Evolutionary conservation across 2,329 filamentous ascomycete species (phyloP).

Genomic region (Paraphoma chrysanthemicola): DNA sequence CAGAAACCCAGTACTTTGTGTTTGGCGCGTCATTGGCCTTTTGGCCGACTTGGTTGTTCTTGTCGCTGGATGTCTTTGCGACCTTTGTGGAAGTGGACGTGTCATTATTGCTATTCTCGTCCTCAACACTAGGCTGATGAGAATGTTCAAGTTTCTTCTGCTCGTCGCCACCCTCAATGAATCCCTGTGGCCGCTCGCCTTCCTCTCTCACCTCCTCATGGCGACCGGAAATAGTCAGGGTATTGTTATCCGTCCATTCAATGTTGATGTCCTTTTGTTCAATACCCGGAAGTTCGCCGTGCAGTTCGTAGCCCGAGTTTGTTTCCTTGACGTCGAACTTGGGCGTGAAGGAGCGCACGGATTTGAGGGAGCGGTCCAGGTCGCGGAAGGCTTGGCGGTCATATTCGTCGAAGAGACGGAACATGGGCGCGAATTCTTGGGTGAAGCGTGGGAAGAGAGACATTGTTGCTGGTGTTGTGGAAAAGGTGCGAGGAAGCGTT

Average conservation of each 20-base stretch:
- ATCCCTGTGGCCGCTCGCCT: slow-evolving; percentile 58
- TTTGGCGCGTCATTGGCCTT: slow-evolving; percentile 53
- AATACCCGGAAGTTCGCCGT: slow-evolving; percentile 80
- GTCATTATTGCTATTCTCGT: slow-evolving; percentile 53
- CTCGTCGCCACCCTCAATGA: slow-evolving; percentile 51
- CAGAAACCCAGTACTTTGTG: slow-evolving; percentile 73
- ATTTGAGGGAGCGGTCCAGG: slow-evolving; percentile 28
- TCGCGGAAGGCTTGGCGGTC: slow-evolving; percentile 45
- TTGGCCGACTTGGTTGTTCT: slow-evolving; percentile 29
- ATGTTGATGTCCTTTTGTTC: slow-evolving; percentile 76
- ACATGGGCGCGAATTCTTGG: slow-evolving; percentile 53
- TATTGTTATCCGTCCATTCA: slow-evolving; percentile 80
- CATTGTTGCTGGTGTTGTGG: slow-evolving; percentile 41
- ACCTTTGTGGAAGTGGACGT: too few species aligned
- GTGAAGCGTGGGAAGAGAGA: slow-evolving; percentile 52
- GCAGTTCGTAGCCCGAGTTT: slow-evolving; percentile 72
- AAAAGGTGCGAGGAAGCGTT: slow-evolving; percentile 23
- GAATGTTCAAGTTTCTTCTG: slow-evolving; percentile 31
- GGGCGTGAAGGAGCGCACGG: slow-evolving; percentile 69
- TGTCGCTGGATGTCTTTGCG: slow-evolving; percentile 6
- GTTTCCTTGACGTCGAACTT: slow-evolving; percentile 81
- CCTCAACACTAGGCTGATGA: slow-evolving; percentile 68
- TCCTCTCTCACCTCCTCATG: slow-evolving; percentile 69
- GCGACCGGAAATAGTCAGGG: slow-evolving; percentile 72
- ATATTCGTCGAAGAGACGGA: slow-evolving; percentile 58